These are phyloP conservation scores for Cardiospermum halicacabum DNA, from an alignment of 345 rosid species.

Conservation along the genomic window DNA sequence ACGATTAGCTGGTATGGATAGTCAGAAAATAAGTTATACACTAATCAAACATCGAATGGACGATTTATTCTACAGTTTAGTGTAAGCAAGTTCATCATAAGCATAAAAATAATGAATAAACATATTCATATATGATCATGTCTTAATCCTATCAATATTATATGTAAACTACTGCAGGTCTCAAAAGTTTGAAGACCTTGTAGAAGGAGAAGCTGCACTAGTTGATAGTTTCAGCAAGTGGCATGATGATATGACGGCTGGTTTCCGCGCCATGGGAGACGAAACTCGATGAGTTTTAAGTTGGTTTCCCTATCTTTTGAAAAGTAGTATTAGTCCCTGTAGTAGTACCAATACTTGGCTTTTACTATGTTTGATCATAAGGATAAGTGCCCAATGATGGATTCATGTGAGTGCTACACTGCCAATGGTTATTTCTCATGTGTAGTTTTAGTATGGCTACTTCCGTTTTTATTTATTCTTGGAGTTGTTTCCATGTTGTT, in stretches of 20 bases:
- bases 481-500: not conserved
- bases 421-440: slow-evolving; percentile 18
- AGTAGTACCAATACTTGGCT: slow-evolving; percentile 2
- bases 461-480: not conserved
- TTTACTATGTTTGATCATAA: not conserved
- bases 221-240: slow-evolving; percentile 80
- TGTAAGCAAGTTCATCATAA: slow-evolving; percentile 38
- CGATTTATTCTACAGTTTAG: slow-evolving; percentile 90
- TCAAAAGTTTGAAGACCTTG: slow-evolving; percentile 97
- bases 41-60: slow-evolving; percentile 95
- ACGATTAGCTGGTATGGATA: slow-evolving; percentile 97
- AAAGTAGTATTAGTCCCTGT: slow-evolving; percentile 6
- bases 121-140: not conserved
- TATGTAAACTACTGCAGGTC: slow-evolving; percentile 51
- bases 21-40: slow-evolving; percentile 88
- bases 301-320: not conserved
- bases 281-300: slow-evolving; percentile 65
- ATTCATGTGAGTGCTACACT: not conserved
- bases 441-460: slow-evolving; percentile 9
- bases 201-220: slow-evolving; percentile 87
- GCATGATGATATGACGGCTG: slow-evolving; percentile 79
- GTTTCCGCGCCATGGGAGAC: slow-evolving; percentile 94
- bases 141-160: slow-evolving; percentile 6
- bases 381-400: slow-evolving; percentile 18
- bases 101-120: not conserved